These are phyloP conservation scores for Kalmanozyma brasiliensis DNA, from an alignment of 1,284 basidiomycete genomes.

Conservation along the genomic window DNA sequence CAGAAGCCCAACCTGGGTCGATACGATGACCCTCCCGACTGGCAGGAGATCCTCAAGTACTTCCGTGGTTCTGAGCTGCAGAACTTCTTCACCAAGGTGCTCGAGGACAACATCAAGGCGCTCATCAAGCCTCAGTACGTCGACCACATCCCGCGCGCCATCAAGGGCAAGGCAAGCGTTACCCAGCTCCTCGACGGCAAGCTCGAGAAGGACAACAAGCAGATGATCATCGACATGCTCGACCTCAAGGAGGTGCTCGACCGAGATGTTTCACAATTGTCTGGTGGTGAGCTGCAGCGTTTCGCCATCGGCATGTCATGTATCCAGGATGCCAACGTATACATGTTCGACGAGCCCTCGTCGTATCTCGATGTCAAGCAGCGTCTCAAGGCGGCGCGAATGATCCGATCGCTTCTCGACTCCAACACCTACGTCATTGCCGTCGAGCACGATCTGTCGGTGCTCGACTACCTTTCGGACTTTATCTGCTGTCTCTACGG, in stretches of 20 bases:
- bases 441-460: slow-evolving; percentile 67
- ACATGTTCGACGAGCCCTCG: slow-evolving; percentile 68
- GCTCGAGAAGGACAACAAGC: slow-evolving; percentile 65
- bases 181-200: slow-evolving; percentile 64
- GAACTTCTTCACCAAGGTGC: slow-evolving; percentile 68
- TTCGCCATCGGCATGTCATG: slow-evolving; percentile 68
- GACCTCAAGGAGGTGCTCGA: slow-evolving; percentile 64
- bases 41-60: slow-evolving; percentile 67
- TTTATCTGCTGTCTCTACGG: slow-evolving; percentile 68
- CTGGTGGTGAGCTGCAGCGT: slow-evolving; percentile 67
- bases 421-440: slow-evolving; percentile 67
- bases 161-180: slow-evolving; percentile 63
- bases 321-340: slow-evolving; percentile 67
- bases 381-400: slow-evolving; percentile 66
- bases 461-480: slow-evolving; percentile 67
- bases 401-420: slow-evolving; percentile 65
- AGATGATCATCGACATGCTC: slow-evolving; percentile 58
- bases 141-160: slow-evolving; percentile 67
- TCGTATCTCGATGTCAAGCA: slow-evolving; percentile 68
- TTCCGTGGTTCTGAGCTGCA: slow-evolving; percentile 68
- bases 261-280: slow-evolving; percentile 64
- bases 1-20: slow-evolving; percentile 67
- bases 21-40: slow-evolving; percentile 68
- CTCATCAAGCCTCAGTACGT: slow-evolving; percentile 68
- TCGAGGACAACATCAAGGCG: slow-evolving; percentile 68